Conservation (phyloP, 371 early-diverging fungal genomes). For the Zopfochytrium polystomum region DNA sequence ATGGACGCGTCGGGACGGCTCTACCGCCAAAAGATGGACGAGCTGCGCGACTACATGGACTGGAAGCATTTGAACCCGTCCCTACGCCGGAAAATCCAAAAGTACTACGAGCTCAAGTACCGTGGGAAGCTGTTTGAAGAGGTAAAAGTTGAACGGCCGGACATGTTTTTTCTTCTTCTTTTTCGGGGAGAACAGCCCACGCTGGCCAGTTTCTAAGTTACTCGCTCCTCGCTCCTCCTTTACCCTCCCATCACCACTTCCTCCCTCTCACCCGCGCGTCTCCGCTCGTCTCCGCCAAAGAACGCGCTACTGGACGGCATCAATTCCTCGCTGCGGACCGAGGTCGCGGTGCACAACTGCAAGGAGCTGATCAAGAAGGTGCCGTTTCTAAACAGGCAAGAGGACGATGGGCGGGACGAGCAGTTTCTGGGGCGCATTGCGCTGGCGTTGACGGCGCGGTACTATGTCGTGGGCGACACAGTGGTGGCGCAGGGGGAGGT, state of each 20-base stretch:
- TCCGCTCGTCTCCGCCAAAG: conserved; percentile 4
- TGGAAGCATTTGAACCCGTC: conserved; percentile 13
- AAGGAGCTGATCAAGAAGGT: conserved; percentile 36
- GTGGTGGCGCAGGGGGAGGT: conserved; percentile 35
- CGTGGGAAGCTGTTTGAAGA: conserved; percentile 34
- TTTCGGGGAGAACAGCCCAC: neutral
- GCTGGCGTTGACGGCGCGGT: conserved; percentile 25
- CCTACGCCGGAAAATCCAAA: conserved; percentile 11
- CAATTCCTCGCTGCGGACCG: conserved; percentile 28
- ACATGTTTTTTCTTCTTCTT: too few species aligned
- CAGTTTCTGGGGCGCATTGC: conserved; percentile 36
- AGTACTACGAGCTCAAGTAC: conserved; percentile 36
- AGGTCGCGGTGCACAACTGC: conserved; percentile 38
- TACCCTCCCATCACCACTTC: neutral
- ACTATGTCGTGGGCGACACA: conserved; percentile 36
- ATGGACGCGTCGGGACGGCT: conserved; percentile 33
- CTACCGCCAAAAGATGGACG: conserved; percentile 38
- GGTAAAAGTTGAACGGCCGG: conserved; percentile 8
- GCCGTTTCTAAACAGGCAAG: conserved; percentile 29
- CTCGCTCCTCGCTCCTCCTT: neutral
- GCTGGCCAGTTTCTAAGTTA: neutral
- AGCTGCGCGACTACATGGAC: conserved; percentile 36
- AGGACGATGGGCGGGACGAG: conserved; percentile 36
- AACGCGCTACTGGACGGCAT: conserved; percentile 20
- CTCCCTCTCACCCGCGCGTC: neutral